Evolutionary conservation across 805 yeast species (phyloP).

Genomic region (Hanseniaspora singularis): DNA sequence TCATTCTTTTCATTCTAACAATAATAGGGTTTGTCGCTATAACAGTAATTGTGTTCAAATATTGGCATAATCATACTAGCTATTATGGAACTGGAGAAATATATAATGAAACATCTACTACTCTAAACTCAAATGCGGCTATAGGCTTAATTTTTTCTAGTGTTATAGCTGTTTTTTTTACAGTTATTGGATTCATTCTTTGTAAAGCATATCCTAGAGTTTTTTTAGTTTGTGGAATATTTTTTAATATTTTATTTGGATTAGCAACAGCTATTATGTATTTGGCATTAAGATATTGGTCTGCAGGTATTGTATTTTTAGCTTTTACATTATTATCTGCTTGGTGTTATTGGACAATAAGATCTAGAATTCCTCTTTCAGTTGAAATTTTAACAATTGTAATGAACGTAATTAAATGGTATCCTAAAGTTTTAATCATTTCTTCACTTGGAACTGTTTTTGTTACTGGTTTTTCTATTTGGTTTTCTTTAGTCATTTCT

Average conservation of each 20-base stretch:
- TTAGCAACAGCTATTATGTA: conserved; percentile 68
- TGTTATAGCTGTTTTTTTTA: conserved; percentile 46
- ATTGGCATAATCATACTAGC: conserved; percentile 44
- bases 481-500: conserved; percentile 57
- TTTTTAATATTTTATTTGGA: conserved; percentile 55
- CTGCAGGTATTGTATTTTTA: conserved; percentile 67
- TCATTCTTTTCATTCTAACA: conserved; percentile 39
- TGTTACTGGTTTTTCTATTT: conserved; percentile 49
- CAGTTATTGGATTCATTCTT: conserved; percentile 42
- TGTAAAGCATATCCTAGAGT: conserved; percentile 55
- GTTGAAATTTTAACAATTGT: conserved; percentile 56
- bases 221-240: conserved; percentile 58
- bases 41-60: conserved; percentile 55
- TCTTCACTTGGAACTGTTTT: conserved; percentile 49
- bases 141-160: conserved; percentile 56
- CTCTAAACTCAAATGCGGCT: conserved; percentile 64
- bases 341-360: conserved; percentile 60
- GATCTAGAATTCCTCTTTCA: conserved; percentile 61
- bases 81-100: conserved; percentile 48
- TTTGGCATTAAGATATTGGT: conserved; percentile 54
- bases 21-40: conserved; percentile 58
- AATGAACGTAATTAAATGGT: conserved; percentile 62
- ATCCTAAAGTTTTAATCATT: conserved; percentile 57
- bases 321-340: conserved; percentile 54
- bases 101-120: conserved; percentile 42